Conservation (phyloP, 2,329 filamentous ascomycete genomes). For the Arthrobotrys conoides region DNA sequence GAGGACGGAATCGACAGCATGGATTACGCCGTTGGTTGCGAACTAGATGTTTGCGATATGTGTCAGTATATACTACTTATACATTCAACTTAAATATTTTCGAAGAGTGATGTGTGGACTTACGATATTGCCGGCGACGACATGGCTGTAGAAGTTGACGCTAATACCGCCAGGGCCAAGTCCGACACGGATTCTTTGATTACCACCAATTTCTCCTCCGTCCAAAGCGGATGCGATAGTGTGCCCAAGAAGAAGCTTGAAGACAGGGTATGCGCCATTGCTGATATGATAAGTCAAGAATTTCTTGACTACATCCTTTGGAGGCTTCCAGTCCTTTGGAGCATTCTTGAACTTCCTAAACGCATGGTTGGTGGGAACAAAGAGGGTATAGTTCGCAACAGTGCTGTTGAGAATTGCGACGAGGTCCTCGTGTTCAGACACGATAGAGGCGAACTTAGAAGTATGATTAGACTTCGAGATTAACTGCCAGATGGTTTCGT, state of each 20-base stretch:
- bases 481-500: conserved; percentile 83
- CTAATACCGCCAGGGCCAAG: conserved; percentile 75
- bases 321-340: conserved; percentile 72
- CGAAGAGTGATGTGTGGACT: conserved; percentile 63
- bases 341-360: conserved; percentile 77
- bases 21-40: conserved; percentile 84
- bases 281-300: conserved; percentile 83
- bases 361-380: conserved; percentile 82
- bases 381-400: conserved; percentile 81
- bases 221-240: conserved; percentile 80
- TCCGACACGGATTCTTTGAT: conserved; percentile 80
- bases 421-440: conserved; percentile 80
- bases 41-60: conserved; percentile 68
- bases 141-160: conserved; percentile 82
- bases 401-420: conserved; percentile 82
- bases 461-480: conserved; percentile 83
- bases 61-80: background rate
- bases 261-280: conserved; percentile 76
- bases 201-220: conserved; percentile 68
- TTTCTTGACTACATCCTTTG: conserved; percentile 78
- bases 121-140: conserved; percentile 80
- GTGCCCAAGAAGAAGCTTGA: conserved; percentile 76
- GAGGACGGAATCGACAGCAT: conserved; percentile 81
- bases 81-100: background rate
- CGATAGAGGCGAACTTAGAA: conserved; percentile 80